A percentile compares a stretch with the other conserved stretches of the same genome.
Evolutionary conservation across 345 rosid genomes (phyloP).

Genomic region (Litchi chinensis): DNA sequence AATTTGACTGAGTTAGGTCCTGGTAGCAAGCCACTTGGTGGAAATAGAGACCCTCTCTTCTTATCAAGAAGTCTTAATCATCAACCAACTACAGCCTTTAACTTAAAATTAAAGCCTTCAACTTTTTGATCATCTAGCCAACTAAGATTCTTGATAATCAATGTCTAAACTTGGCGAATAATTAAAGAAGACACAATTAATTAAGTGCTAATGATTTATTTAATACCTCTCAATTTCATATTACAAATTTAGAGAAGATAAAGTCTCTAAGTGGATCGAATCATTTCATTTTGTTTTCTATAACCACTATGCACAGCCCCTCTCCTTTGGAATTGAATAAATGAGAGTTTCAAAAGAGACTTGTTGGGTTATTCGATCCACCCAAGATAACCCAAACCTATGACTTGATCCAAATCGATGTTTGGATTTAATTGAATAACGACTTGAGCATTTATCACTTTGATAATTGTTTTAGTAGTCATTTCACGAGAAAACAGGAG

Average conservation of each 20-base stretch:
- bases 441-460: too few species aligned
- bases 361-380: too few species aligned
- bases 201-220: neutral
- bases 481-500: too few species aligned
- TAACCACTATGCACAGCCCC: neutral
- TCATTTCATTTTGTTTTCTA: neutral
- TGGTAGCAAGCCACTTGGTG: conserved; percentile 29
- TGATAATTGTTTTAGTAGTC: too few species aligned
- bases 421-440: too few species aligned
- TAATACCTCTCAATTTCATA: neutral
- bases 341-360: too few species aligned
- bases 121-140: conserved; percentile 2
- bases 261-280: neutral
- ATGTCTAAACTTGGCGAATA: neutral
- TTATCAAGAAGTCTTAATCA: conserved; percentile 23
- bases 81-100: conserved; percentile 24
- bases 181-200: neutral
- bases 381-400: too few species aligned
- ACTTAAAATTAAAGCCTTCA: conserved; percentile 33
- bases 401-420: too few species aligned
- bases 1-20: conserved; percentile 17
- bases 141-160: neutral
- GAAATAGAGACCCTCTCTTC: neutral
- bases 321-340: too few species aligned
- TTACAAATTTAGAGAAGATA: neutral